Percentiles rank a stretch among this genome's conserved stretches.
phyloP scores from a whole-genome alignment of 441 rosid species.

The Populus hybrid region DNA sequence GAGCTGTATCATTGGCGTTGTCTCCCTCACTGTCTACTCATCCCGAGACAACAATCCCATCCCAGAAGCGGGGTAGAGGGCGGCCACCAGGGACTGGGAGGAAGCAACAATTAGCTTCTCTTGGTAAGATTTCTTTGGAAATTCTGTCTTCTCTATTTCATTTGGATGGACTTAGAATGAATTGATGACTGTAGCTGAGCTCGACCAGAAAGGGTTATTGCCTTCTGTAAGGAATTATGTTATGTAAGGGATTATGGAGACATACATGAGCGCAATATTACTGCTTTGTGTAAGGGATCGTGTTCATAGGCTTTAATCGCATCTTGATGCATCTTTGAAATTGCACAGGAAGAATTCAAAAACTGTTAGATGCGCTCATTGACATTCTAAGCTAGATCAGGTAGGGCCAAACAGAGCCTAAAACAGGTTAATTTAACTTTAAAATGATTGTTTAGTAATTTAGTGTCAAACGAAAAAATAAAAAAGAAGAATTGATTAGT shows the following conservation, averaged over 20 bases:
- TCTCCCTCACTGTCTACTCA: conserved; percentile 62
- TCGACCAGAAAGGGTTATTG: not conserved
- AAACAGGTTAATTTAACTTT: not conserved
- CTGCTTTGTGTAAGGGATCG: conserved; percentile 7
- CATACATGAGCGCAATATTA: not conserved
- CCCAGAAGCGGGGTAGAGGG: conserved; percentile 88
- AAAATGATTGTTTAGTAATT: not conserved
- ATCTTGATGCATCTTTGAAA: not conserved
- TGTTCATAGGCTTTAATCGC: conserved; percentile 10
- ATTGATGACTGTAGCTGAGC: not conserved
- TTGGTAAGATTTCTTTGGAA: conserved; percentile 45
- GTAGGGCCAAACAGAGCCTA: not conserved
- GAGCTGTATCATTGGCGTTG: conserved; percentile 76
- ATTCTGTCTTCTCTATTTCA: not conserved
- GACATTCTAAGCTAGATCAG: not conserved
- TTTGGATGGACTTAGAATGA: not conserved
- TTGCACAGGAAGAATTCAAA: not conserved
- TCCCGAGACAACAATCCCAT: conserved; percentile 48
- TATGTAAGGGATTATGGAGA: too few species aligned
- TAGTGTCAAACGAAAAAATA: not conserved
- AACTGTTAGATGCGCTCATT: not conserved
- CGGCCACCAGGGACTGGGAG: conserved; percentile 89
- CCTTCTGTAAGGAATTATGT: not conserved
- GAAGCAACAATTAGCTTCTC: conserved; percentile 67
- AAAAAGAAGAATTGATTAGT: not conserved